Percentiles rank a stretch among this genome's conserved stretches.
These are phyloP conservation scores for Fusarium sp. DNA, from an alignment of 2,329 filamentous ascomycete genomes.

Conservation along the genomic window DNA sequence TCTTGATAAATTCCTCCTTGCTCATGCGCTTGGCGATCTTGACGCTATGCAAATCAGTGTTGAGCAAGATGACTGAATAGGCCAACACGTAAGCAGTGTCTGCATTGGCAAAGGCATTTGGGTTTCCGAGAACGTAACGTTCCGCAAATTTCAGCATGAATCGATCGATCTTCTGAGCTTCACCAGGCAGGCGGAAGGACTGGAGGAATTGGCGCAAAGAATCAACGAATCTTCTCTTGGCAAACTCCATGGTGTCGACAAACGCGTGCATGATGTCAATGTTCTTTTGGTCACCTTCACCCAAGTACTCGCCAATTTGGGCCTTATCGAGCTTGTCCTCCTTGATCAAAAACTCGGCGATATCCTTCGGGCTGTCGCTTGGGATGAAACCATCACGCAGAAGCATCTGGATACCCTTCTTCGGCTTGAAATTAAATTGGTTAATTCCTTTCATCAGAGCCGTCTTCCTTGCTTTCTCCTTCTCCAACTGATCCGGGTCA, in stretches of 20 bases:
- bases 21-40: constrained; percentile 91
- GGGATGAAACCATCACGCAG: constrained; percentile 87
- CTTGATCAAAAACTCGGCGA: constrained; percentile 82
- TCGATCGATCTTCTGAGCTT: constrained; percentile 98
- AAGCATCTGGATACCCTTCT: constrained; percentile 87
- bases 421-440: constrained; percentile 98
- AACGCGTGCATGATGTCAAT: constrained; percentile 99
- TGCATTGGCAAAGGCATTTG: constrained; percentile 96
- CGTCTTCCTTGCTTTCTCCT: constrained; percentile 92
- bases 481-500: constrained; percentile 93
- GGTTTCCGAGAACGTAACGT: constrained; percentile 92
- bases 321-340: constrained; percentile 91
- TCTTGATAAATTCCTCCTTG: constrained; percentile 98
- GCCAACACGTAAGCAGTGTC: constrained; percentile 96
- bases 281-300: constrained; percentile 91
- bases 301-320: constrained; percentile 91
- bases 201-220: constrained; percentile 91
- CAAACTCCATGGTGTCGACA: constrained; percentile 94
- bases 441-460: constrained; percentile 88
- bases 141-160: constrained; percentile 99
- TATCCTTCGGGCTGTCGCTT: constrained; percentile 80
- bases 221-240: constrained; percentile 90
- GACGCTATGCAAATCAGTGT: constrained; percentile 92
- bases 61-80: constrained; percentile 96
- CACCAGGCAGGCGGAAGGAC: constrained; percentile 92